Evolutionary conservation across 2,329 filamentous ascomycete species (phyloP).

Genomic region (Coniochaeta prunicola): DNA sequence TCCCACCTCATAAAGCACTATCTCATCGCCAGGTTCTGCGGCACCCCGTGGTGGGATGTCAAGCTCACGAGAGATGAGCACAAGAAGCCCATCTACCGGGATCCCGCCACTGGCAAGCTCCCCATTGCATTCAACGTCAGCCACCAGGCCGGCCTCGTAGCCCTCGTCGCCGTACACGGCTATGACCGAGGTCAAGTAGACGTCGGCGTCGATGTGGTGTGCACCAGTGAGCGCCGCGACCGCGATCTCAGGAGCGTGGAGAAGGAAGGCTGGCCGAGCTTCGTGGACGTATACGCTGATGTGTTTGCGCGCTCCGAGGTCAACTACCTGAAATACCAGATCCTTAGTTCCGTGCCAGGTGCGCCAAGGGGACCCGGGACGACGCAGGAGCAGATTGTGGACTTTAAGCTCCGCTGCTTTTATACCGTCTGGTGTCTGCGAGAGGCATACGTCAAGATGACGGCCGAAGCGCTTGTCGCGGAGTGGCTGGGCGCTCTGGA

Average conservation of each 20-base stretch:
- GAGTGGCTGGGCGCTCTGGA: constrained; percentile 65
- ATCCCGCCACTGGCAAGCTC: constrained; percentile 37
- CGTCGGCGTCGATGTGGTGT: constrained; percentile 71
- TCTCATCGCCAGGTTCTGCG: constrained; percentile 51
- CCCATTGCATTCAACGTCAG: constrained; percentile 65
- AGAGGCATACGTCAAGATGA: constrained; percentile 78
- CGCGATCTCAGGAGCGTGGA: constrained; percentile 51
- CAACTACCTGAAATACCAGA: constrained; percentile 48
- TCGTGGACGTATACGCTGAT: constrained; percentile 65
- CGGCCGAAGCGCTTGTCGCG: constrained; percentile 69
- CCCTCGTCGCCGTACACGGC: constrained; percentile 48
- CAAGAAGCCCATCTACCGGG: constrained; percentile 46
- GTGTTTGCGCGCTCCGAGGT: constrained; percentile 60
- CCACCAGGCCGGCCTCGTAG: constrained; percentile 71
- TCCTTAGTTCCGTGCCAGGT: constrained; percentile 17
- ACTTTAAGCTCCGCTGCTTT: constrained; percentile 60
- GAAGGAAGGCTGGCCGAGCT: constrained; percentile 52
- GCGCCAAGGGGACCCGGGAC: constrained; percentile 13
- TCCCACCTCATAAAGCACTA: constrained; percentile 70
- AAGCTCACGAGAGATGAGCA: constrained; percentile 46
- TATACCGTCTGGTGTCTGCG: constrained; percentile 75
- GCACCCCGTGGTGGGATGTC: constrained; percentile 54
- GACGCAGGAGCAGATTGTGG: constrained; percentile 34
- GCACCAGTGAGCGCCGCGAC: constrained; percentile 60
- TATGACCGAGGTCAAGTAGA: constrained; percentile 27